Conservation (phyloP, 305 asterid genomes). For the Ajuga reptans region DNA sequence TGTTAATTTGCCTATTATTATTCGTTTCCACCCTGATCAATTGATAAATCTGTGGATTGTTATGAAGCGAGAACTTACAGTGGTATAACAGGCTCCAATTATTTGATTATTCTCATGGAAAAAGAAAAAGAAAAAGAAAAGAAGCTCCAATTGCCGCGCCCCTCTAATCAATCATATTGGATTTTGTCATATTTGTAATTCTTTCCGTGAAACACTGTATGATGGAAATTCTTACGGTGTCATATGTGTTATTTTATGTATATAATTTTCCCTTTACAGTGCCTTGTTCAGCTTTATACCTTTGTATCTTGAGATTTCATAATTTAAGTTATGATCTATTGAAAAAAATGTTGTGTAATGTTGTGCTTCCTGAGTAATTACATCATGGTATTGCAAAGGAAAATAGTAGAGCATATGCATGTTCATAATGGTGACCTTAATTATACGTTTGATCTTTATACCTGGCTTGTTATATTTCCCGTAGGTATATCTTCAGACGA, state of each 20-base stretch:
- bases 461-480: slow-evolving; percentile 1
- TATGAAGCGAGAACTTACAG: not conserved
- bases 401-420: slow-evolving; percentile 1
- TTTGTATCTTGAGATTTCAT: not conserved
- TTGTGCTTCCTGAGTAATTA: not conserved
- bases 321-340: not conserved
- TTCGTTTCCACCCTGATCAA: not conserved
- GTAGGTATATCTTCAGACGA: slow-evolving; percentile 29
- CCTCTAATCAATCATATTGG: not conserved
- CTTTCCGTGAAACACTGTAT: not conserved
- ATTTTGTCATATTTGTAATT: not conserved
- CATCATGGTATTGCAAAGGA: not conserved
- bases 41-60: not conserved
- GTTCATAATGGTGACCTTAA: slow-evolving; percentile 11
- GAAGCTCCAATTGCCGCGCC: not conserved
- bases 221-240: not conserved
- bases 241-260: not conserved
- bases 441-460: not conserved
- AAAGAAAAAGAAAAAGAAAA: no score
- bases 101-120: not conserved
- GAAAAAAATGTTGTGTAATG: not conserved
- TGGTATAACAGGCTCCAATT: not conserved
- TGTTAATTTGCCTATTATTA: not conserved
- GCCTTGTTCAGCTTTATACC: not conserved
- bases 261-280: not conserved